These are phyloP conservation scores for Thalassiosira mediterranea DNA, from an alignment of 352 stramenopile species.

Conservation along the genomic window DNA sequence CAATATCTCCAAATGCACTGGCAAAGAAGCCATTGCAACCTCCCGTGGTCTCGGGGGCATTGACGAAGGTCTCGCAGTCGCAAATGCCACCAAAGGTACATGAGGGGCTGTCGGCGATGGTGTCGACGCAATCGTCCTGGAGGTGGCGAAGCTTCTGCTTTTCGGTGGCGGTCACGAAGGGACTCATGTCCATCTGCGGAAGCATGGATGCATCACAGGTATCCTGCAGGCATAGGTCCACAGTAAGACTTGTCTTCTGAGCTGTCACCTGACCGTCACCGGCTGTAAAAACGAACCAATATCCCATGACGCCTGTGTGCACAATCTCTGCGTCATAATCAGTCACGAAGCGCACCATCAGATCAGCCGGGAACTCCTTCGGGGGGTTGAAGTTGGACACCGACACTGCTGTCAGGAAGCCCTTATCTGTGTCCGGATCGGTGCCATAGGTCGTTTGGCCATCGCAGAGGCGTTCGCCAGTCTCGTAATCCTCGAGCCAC, in stretches of 20 bases:
- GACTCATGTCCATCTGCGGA: slow-evolving; percentile 3
- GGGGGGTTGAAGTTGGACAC: slow-evolving; percentile 18
- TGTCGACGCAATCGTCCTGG: slow-evolving; percentile 4
- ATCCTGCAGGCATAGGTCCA: slow-evolving; percentile 14
- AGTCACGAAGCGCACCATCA: slow-evolving; percentile 17
- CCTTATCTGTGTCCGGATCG: slow-evolving; percentile 15
- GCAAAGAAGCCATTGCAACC: too few relatives aligned
- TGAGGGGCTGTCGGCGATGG: neutral
- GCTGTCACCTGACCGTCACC: slow-evolving; percentile 3
- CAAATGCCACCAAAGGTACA: slow-evolving; percentile 28
- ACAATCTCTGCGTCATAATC: slow-evolving; percentile 31
- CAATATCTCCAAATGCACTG: too few relatives aligned
- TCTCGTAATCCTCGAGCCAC: slow-evolving; percentile 26
- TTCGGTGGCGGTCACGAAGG: too few relatives aligned
- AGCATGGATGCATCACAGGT: slow-evolving; percentile 18
- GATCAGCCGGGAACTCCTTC: slow-evolving; percentile 15
- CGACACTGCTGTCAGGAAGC: slow-evolving; percentile 19
- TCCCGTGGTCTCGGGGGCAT: too few relatives aligned
- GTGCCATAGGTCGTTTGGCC: slow-evolving; percentile 13
- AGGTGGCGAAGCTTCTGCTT: too few relatives aligned
- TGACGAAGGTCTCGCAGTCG: too few relatives aligned
- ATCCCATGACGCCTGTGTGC: slow-evolving; percentile 36
- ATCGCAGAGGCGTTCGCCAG: slow-evolving; percentile 19
- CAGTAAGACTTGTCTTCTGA: slow-evolving; percentile 3
- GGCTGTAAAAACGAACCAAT: slow-evolving; percentile 25